phyloP scores from a whole-genome alignment of 331 rosid genomes.

The Saraca asoca region DNA sequence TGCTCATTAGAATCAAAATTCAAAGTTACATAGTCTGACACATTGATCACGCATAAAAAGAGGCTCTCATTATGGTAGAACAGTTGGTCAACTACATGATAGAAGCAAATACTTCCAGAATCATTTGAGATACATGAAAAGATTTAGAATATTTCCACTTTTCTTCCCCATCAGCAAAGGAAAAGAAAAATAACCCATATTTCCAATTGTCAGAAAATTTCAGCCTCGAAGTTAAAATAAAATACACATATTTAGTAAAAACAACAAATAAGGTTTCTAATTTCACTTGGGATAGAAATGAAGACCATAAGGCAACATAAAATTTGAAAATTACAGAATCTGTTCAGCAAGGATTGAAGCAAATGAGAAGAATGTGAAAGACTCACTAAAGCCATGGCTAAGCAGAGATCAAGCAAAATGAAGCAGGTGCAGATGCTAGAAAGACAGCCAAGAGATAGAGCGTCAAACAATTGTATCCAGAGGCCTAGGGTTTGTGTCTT shows the following conservation, averaged over 20 bases:
- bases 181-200: background rate
- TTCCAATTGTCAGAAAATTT: background rate
- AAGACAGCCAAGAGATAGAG: no score
- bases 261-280: background rate
- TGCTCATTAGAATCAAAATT: background rate
- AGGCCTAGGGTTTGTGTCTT: no score
- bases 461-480: no score
- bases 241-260: background rate
- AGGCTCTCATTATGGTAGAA: no score
- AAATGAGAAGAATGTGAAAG: background rate
- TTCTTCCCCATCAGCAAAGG: background rate
- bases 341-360: background rate
- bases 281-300: background rate
- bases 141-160: background rate
- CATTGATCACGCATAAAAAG: no score
- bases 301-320: no score
- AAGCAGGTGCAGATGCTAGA: background rate
- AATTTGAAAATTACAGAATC: no score
- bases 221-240: background rate
- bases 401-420: background rate
- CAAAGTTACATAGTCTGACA: background rate
- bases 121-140: no score
- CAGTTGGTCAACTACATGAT: no score
- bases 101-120: no score
- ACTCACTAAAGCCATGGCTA: constrained; percentile 4